Evolutionary conservation across 2,329 filamentous ascomycete species (phyloP), one percentile per base, ranked within the genome.

Genomic region (Alternaria consortialis): DNA sequence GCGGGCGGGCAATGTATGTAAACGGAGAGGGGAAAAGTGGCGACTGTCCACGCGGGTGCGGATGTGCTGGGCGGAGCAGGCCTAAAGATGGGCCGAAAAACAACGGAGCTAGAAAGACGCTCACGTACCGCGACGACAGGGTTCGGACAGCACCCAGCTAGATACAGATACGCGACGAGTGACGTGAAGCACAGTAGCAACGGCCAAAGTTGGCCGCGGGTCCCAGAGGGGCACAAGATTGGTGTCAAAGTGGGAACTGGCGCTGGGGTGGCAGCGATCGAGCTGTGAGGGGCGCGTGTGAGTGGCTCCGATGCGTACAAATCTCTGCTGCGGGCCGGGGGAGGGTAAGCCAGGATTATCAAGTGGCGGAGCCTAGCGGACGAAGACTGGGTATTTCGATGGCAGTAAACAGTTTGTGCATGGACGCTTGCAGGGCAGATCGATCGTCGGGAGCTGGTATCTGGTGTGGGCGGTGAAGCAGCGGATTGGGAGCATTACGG

Each of bases 21-120:
- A 53, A 58, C 50, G 53, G 57, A 64, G 66, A 69, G 65, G 71
- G 67, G 64, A 64, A 63, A 60, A 58, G 72, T 69, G 69, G 73
- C 70, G 62, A 70, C 56, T 61, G 58, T 68, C 61, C 55, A 56
- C 44, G 60, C 57, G 62, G 62, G 64, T 62, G 63, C 57, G 65
- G 56, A 63, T 64, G 32, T 47, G 51, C 37, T 58, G 52, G 62
- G 68, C 64, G 66, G 66, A 69, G 69, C 64, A 68, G 68, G 64
- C 63, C 61, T 57, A 62, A 39, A 66, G 58, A 70, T 72, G 66
- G 69, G 72, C 71, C 72, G 73, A 72, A 63, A 52, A 64, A 59
- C 25, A 65, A 58, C 56, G 62, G 65, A 69, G 67, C 66, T 67
- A 69, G 61, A 57, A 37, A 50, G 37, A 53, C 31, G 56, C 57